Percentiles rank a stretch among this genome's conserved stretches.
Conservation (phyloP, 495 filamentous ascomycete species). For the Xylaria nigripes region DNA sequence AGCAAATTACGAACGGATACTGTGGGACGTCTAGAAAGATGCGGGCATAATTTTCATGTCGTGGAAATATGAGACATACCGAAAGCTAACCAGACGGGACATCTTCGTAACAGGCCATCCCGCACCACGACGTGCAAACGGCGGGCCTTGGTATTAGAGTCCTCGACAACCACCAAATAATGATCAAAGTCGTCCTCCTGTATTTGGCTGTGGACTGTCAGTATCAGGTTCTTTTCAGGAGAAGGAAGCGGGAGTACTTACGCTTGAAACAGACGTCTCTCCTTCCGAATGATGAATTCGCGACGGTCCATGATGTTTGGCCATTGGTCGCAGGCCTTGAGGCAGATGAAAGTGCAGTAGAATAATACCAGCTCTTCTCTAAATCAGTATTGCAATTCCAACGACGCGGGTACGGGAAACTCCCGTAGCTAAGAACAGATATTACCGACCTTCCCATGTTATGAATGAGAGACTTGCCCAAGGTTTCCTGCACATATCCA, state of each 20-base stretch:
- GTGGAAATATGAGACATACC: conserved; percentile 26
- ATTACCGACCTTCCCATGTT: conserved; percentile 47
- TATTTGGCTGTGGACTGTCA: conserved; percentile 49
- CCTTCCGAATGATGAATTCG: conserved; percentile 55
- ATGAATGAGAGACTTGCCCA: conserved; percentile 47
- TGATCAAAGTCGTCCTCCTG: conserved; percentile 62
- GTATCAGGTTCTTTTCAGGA: conserved; percentile 11
- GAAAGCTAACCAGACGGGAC: conserved; percentile 72
- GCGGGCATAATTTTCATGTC: not conserved
- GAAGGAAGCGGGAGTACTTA: conserved; percentile 28
- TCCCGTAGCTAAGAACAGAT: not conserved
- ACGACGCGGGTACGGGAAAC: not conserved
- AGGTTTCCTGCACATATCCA: conserved; percentile 34
- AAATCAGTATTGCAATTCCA: conserved; percentile 9
- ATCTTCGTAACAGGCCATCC: conserved; percentile 41
- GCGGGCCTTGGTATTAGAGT: conserved; percentile 53
- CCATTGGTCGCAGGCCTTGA: conserved; percentile 59
- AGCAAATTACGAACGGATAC: not conserved
- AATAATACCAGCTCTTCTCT: conserved; percentile 62
- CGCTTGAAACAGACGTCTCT: conserved; percentile 64
- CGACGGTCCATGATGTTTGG: conserved; percentile 42
- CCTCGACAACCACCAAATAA: conserved; percentile 62
- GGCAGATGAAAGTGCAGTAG: conserved; percentile 63
- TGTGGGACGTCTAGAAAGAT: not conserved
- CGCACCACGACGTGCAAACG: conserved; percentile 45